Evolutionary conservation across 1,139 yeast species (phyloP), one percentile per base, ranked within the genome.

Genomic region (Scheffersomyces segobiensis): DNA sequence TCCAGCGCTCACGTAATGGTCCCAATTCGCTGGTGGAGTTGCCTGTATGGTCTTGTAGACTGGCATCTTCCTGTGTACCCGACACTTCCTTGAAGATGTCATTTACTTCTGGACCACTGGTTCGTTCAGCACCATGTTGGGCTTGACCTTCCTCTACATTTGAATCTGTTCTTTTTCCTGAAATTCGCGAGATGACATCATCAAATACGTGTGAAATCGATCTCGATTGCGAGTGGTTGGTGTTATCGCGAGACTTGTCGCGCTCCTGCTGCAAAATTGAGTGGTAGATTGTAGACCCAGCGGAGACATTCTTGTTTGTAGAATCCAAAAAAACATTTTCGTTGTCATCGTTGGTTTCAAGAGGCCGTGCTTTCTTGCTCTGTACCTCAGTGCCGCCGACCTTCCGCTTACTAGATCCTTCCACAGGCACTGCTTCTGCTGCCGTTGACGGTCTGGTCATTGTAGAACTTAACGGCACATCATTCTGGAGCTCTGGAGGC

Each of bases 261-360:
- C 60, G 53, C 42, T 62, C 63, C 50, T 68, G 67, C 54, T 65
- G 66, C 26, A 64, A 59, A 10, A 74, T 59, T 18, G 79, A 73
- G 60, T 75, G 78, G 59, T 73, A 74, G 26, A 74, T 56, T 0
- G 79, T 75, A 1, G 78, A 72, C 12, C 69, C 71, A 5, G 67
- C 68, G 5, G 77, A 71, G 7, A 54, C 59, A 18, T 52, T 59
- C 49, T 59, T 63, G 19, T 60, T 55, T 17, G 63, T 57, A 19
- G 57, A 61, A 46, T 76, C 81, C 56, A 76, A 64, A 60, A 77
- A 77, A n/a, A 77, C 76, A 61, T 76, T 76, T 32, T 72, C 71
- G 49, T 68, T 56, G 42, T 62, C 63, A 48, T 60, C 58, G 14
- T 53, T 52, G 24, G 54, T 24, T 20, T 54, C 53, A 19, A 54